phyloP scores from a whole-genome alignment of 345 rosid genomes.

The Hibiscus syriacus region DNA sequence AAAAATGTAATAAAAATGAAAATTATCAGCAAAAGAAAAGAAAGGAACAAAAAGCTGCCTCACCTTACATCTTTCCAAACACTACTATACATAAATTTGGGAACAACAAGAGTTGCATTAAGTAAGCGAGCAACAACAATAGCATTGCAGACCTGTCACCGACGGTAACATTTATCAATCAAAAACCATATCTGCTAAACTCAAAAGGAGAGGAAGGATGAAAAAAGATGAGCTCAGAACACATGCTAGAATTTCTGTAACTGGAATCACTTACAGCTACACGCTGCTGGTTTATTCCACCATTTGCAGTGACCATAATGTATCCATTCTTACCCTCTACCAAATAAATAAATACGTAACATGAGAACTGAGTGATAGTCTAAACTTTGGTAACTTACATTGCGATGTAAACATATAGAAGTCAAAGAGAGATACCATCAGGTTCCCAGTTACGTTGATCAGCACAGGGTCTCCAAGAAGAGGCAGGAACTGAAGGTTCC shows the following conservation, averaged over 20 bases:
- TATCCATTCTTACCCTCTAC: conserved; percentile 87
- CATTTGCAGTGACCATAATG: conserved; percentile 89
- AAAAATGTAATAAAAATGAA: background rate
- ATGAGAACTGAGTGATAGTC: conserved; percentile 9
- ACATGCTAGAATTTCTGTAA: background rate
- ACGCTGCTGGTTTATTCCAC: conserved; percentile 95
- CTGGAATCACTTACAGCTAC: conserved; percentile 72
- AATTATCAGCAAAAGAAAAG: conserved; percentile 4
- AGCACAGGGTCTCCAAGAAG: conserved; percentile 89
- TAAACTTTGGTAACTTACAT: background rate
- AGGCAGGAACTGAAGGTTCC: conserved; percentile 64
- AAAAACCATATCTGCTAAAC: background rate
- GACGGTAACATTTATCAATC: conserved; percentile 5
- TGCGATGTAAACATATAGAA: background rate
- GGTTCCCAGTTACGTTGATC: conserved; percentile 69
- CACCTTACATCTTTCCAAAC: conserved; percentile 95
- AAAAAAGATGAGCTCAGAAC: background rate
- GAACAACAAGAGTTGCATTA: conserved; percentile 84
- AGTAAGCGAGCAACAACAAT: conserved; percentile 78
- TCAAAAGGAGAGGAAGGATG: background rate
- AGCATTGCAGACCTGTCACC: conserved; percentile 80
- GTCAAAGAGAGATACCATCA: conserved; percentile 41
- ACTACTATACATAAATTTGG: conserved; percentile 86
- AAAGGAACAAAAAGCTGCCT: conserved; percentile 19
- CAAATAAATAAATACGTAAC: conserved; percentile 8